A percentile compares a stretch with the other conserved stretches of the same genome.
Conservation (phyloP, 2,329 filamentous ascomycete genomes). For the Pseudogymnoascus verrucosus region DNA sequence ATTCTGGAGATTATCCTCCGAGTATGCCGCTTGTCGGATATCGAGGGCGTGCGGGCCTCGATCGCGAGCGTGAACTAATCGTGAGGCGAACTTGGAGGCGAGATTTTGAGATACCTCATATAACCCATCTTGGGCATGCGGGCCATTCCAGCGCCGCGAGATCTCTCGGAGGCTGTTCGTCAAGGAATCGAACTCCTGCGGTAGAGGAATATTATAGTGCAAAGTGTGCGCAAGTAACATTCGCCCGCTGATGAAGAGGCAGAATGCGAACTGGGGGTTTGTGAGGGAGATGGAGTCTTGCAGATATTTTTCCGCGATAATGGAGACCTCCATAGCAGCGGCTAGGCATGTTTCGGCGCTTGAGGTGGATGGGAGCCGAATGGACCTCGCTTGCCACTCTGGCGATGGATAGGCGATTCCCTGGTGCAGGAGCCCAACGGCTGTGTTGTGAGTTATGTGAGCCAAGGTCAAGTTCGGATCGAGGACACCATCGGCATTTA, state of each 20-base stretch:
- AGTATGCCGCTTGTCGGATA: conserved; percentile 30
- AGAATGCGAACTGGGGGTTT: conserved; percentile 29
- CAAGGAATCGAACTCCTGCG: conserved; percentile 28
- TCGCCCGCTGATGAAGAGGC: conserved; percentile 25
- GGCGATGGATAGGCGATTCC: conserved; percentile 26
- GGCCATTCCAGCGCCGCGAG: conserved; percentile 31
- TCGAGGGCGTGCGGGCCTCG: conserved; percentile 25
- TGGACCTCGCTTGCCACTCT: conserved; percentile 22
- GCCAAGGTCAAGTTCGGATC: conserved; percentile 25
- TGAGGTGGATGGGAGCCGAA: conserved; percentile 19
- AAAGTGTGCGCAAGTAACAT: conserved; percentile 28
- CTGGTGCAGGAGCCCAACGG: conserved; percentile 23
- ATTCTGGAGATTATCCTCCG: conserved; percentile 19
- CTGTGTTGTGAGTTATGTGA: conserved; percentile 26
- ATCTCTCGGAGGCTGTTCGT: conserved; percentile 30
- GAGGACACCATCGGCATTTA: conserved; percentile 31
- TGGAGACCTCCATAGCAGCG: conserved; percentile 22
- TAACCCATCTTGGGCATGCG: conserved; percentile 10
- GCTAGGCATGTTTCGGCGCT: conserved; percentile 23
- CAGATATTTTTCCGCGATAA: conserved; percentile 23
- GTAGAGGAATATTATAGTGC: conserved; percentile 27
- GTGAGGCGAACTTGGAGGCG: conserved; percentile 29
- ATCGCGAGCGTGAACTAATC: conserved; percentile 25
- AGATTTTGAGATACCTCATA: conserved; percentile 22
- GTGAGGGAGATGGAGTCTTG: conserved; percentile 23